A percentile compares a stretch with the other conserved stretches of the same genome.
Conservation (phyloP, 139 green algal species). For the Picochlorum sp. region DNA sequence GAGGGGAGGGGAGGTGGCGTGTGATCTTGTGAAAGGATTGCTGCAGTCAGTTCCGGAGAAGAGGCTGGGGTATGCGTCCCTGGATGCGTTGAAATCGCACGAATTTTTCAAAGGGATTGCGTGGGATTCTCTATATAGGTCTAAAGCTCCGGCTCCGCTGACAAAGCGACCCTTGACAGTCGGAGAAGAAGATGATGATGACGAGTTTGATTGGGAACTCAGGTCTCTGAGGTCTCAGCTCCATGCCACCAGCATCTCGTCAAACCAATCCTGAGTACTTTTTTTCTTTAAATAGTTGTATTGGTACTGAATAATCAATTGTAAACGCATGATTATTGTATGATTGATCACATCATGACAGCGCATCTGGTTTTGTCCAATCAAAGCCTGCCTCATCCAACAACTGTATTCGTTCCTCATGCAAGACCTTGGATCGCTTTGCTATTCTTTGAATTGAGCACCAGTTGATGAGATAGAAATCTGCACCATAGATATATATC, state of each 20-base stretch:
- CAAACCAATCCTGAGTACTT: no score
- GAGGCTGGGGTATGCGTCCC: conserved; percentile 47
- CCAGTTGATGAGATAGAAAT: conserved; percentile 62
- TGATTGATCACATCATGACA: conserved; percentile 33
- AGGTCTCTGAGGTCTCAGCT: conserved; percentile 2
- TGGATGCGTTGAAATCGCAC: conserved; percentile 51
- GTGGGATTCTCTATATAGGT: conserved; percentile 20
- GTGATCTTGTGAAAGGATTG: conserved; percentile 56
- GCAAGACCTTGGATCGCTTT: conserved; percentile 36
- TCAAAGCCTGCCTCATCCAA: conserved; percentile 58
- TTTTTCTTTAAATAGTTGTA: neutral
- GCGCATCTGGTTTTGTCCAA: conserved; percentile 55
- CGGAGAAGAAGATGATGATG: neutral
- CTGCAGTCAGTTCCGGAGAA: conserved; percentile 46
- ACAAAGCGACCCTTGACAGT: conserved; percentile 2
- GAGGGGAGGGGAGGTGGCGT: conserved; percentile 5
- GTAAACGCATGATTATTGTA: conserved; percentile 1
- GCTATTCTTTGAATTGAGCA: conserved; percentile 55
- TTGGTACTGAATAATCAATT: neutral
- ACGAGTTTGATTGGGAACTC: conserved; percentile 28
- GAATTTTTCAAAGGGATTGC: conserved; percentile 50
- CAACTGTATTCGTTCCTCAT: conserved; percentile 18
- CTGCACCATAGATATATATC: neutral
- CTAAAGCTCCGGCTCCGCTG: neutral
- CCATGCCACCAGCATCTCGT: no score